phyloP scores from a whole-genome alignment of 2,329 filamentous ascomycete genomes.

The Cyphellophora attinorum region DNA sequence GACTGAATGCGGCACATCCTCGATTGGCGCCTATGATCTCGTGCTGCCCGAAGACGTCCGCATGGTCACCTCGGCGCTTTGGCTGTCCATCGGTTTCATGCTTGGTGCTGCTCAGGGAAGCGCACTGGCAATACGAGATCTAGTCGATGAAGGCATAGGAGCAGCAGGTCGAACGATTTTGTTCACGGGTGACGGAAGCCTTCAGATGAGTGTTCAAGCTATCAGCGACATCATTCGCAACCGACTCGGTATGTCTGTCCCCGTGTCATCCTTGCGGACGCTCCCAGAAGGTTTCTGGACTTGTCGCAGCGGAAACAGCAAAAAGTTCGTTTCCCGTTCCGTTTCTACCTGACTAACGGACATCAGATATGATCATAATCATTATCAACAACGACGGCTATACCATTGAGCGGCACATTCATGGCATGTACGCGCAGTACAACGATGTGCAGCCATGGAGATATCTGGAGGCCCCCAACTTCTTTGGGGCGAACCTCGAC shows the following conservation, averaged over 20 bases:
- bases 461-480: slow-evolving; percentile 36
- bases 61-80: slow-evolving; percentile 45
- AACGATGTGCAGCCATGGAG: slow-evolving; percentile 48
- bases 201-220: slow-evolving; percentile 59
- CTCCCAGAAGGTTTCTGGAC: too few relatives aligned
- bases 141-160: slow-evolving; percentile 41
- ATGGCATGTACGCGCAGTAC: slow-evolving; percentile 44
- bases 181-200: slow-evolving; percentile 53
- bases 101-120: slow-evolving; percentile 48
- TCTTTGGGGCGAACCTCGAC: slow-evolving; percentile 16
- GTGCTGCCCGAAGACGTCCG: slow-evolving; percentile 39
- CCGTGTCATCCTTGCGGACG: too few relatives aligned
- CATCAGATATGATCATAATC: slow-evolving; percentile 40
- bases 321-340: too few relatives aligned
- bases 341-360: too few relatives aligned
- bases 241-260: too few relatives aligned
- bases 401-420: slow-evolving; percentile 49
- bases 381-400: slow-evolving; percentile 53
- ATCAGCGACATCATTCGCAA: slow-evolving; percentile 53
- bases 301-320: too few relatives aligned
- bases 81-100: slow-evolving; percentile 54
- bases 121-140: slow-evolving; percentile 44
- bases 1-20: slow-evolving; percentile 51
- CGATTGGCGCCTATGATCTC: slow-evolving; percentile 43
- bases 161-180: slow-evolving; percentile 44